Conservation (phyloP, 192 early-diverging fungal species). For the Gryganskiella cystojenkinii region DNA sequence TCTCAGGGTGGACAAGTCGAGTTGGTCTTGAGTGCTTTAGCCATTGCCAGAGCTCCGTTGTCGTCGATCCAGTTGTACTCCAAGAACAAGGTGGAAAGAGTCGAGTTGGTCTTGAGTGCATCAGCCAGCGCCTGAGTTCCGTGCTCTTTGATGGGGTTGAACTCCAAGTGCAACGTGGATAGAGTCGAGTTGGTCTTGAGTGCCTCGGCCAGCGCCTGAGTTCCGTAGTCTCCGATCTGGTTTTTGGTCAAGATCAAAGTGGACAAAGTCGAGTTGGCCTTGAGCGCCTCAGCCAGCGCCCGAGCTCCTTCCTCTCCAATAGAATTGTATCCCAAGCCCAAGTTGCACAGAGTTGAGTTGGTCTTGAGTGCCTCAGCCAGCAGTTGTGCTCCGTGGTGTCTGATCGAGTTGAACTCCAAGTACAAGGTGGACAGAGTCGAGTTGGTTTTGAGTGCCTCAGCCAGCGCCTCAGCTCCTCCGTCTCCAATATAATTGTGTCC, state of each 20-base stretch:
- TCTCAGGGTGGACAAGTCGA: constrained; percentile 6
- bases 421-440: no score
- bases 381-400: no score
- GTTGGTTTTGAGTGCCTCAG: not conserved
- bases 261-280: not conserved
- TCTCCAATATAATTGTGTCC: not conserved
- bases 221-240: no score
- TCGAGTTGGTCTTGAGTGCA: constrained; percentile 11
- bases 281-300: not conserved
- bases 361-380: no score
- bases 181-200: constrained; percentile 15
- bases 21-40: constrained; percentile 10
- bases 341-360: no score
- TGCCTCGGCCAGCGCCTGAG: constrained; percentile 11
- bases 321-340: no score
- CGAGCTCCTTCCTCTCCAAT: not conserved
- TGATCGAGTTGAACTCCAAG: no score
- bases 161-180: constrained; percentile 1
- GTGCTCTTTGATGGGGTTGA: not conserved
- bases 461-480: not conserved
- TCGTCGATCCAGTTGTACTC: not conserved
- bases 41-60: constrained; percentile 1
- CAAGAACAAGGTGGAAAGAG: constrained; percentile 9
- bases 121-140: constrained; percentile 11
- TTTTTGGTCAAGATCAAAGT: no score